Evolutionary conservation across 2,329 filamentous ascomycete species (phyloP).

Genomic region (Zelopaecilomyces penicillatus): DNA sequence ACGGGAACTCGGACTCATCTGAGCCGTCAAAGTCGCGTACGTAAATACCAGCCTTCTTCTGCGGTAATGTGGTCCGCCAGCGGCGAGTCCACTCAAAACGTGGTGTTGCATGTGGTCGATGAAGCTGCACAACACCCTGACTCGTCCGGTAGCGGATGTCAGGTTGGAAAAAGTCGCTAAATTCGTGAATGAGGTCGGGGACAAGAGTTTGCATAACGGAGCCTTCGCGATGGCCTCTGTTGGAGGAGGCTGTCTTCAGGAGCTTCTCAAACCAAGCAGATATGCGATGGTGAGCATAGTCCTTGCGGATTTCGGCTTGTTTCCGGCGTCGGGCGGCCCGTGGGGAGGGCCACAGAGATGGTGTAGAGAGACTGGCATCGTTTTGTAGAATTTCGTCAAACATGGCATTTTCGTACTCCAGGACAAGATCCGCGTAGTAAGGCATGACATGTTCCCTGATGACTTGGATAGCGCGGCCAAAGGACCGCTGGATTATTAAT

Average conservation of each 20-base stretch:
- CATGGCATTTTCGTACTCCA: slow-evolving; percentile 19
- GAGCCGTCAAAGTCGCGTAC: slow-evolving; percentile 8
- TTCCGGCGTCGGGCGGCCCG: slow-evolving; percentile 17
- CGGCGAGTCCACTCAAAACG: slow-evolving; percentile 16
- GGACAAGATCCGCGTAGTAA: slow-evolving; percentile 21
- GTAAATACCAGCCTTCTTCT: slow-evolving; percentile 13
- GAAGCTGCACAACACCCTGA: slow-evolving; percentile 21
- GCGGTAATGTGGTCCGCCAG: slow-evolving; percentile 19
- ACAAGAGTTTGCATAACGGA: slow-evolving; percentile 14
- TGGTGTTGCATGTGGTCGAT: slow-evolving; percentile 11
- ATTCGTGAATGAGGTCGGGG: slow-evolving; percentile 25
- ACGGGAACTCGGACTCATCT: slow-evolving; percentile 14
- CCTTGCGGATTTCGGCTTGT: slow-evolving; percentile 22
- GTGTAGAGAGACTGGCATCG: slow-evolving; percentile 10
- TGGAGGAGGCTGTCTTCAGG: slow-evolving; percentile 17
- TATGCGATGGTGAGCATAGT: slow-evolving; percentile 25
- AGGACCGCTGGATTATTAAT: slow-evolving; percentile 22
- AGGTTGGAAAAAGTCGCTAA: slow-evolving; percentile 23
- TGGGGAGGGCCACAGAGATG: slow-evolving; percentile 1
- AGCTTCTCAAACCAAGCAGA: slow-evolving; percentile 18
- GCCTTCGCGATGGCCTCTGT: slow-evolving; percentile 14
- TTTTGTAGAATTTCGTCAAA: slow-evolving; percentile 25
- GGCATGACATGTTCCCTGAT: slow-evolving; percentile 35
- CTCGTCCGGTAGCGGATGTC: slow-evolving; percentile 24
- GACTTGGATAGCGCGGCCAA: slow-evolving; percentile 25